A percentile compares a stretch with the other conserved stretches of the same genome.
Conservation (phyloP, 106 monocot species). For the Ottelia alismoides region DNA sequence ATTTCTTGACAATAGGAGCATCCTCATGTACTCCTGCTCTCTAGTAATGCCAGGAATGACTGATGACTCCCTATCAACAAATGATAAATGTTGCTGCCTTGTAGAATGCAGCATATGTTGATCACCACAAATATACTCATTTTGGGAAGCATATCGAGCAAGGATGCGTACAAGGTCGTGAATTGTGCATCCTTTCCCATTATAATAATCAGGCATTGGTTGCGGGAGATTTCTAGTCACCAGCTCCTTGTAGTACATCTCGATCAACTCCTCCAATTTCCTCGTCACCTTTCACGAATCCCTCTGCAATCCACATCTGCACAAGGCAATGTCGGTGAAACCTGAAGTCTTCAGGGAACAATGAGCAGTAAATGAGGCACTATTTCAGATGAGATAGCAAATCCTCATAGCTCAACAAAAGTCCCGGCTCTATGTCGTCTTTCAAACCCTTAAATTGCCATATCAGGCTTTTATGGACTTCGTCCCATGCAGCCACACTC, state of each 20-base stretch:
- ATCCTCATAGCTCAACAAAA: slow-evolving; percentile 33
- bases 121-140: slow-evolving; percentile 8
- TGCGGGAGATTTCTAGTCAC: slow-evolving; percentile 24
- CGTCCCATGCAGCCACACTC: too few species aligned
- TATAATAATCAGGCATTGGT: not conserved
- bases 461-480: too few species aligned
- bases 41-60: slow-evolving; percentile 3
- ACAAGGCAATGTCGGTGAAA: slow-evolving; percentile 5
- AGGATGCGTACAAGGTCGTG: slow-evolving; percentile 24
- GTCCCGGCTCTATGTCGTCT: slow-evolving; percentile 8
- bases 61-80: not conserved
- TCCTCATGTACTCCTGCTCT: slow-evolving; percentile 15
- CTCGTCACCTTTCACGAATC: slow-evolving; percentile 7
- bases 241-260: slow-evolving; percentile 23
- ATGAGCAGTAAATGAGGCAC: slow-evolving; percentile 34
- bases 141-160: slow-evolving; percentile 8
- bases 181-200: slow-evolving; percentile 9
- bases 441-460: slow-evolving; percentile 5
- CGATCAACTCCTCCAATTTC: slow-evolving; percentile 22
- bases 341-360: slow-evolving; percentile 21
- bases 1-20: slow-evolving; percentile 14
- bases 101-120: not conserved
- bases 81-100: slow-evolving; percentile 13
- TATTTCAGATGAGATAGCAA: slow-evolving; percentile 30
- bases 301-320: slow-evolving; percentile 32